Evolutionary conservation across 2,329 filamentous ascomycete genomes (phyloP).

Genomic region (Thelonectria discophora): DNA sequence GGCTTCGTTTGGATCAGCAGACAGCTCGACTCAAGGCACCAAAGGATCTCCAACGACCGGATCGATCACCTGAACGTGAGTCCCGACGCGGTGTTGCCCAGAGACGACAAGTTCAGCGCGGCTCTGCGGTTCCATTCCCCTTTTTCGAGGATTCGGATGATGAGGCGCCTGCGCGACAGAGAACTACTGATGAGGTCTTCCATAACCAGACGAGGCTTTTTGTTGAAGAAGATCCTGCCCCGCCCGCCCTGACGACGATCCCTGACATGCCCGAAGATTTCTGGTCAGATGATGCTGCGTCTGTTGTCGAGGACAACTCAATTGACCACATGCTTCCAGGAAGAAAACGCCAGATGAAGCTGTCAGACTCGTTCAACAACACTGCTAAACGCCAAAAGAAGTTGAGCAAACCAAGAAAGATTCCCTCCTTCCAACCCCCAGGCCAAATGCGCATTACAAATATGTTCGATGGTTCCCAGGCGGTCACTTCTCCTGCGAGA

Average conservation of each 20-base stretch:
- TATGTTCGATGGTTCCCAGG: slow-evolving; percentile 35
- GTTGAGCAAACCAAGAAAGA: slow-evolving; percentile 33
- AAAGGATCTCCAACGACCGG: slow-evolving; percentile 43
- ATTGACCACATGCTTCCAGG: slow-evolving; percentile 61
- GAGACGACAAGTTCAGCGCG: slow-evolving; percentile 47
- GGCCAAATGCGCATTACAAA: slow-evolving; percentile 48
- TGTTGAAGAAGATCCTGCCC: slow-evolving; percentile 23
- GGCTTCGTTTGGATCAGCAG: slow-evolving; percentile 68
- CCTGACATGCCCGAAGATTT: slow-evolving; percentile 14
- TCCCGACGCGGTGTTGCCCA: slow-evolving; percentile 61
- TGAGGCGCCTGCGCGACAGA: slow-evolving; percentile 40
- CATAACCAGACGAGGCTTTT: slow-evolving; percentile 42
- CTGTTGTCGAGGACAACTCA: slow-evolving; percentile 59
- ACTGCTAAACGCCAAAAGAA: slow-evolving; percentile 41
- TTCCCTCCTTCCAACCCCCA: slow-evolving; percentile 22
- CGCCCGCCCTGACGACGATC: not conserved
- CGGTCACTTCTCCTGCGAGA: slow-evolving; percentile 14
- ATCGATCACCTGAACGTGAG: slow-evolving; percentile 50
- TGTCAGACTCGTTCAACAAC: slow-evolving; percentile 38
- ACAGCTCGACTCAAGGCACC: slow-evolving; percentile 45
- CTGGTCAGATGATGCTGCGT: slow-evolving; percentile 46
- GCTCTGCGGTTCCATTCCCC: slow-evolving; percentile 44
- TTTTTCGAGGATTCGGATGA: slow-evolving; percentile 60
- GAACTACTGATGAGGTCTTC: slow-evolving; percentile 37
- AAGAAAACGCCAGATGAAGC: slow-evolving; percentile 51